phyloP scores from a whole-genome alignment of 2,329 filamentous ascomycete genomes.

The Hortaea sp. region DNA sequence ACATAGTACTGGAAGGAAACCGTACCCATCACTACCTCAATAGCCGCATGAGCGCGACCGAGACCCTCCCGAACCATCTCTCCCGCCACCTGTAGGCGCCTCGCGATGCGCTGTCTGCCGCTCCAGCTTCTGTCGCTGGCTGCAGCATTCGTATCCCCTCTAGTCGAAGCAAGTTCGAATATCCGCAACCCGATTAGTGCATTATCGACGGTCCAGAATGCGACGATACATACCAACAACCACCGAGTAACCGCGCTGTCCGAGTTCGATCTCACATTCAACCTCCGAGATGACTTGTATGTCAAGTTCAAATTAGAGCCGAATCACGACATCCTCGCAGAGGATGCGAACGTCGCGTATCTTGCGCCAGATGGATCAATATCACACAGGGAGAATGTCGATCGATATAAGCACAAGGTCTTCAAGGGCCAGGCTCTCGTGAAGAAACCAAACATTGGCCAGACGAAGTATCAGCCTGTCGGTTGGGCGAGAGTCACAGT shows the following conservation, averaged over 20 bases:
- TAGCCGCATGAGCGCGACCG: too few species aligned
- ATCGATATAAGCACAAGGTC: slow-evolving; percentile 66
- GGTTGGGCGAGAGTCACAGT: slow-evolving; percentile 83
- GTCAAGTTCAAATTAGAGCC: slow-evolving; percentile 76
- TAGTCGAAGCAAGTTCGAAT: slow-evolving; percentile 41
- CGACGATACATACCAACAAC: slow-evolving; percentile 66
- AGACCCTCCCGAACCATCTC: not conserved
- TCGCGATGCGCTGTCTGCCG: slow-evolving; percentile 4
- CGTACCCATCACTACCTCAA: too few species aligned
- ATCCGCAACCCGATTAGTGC: slow-evolving; percentile 67
- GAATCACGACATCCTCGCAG: slow-evolving; percentile 78
- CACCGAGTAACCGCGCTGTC: slow-evolving; percentile 72
- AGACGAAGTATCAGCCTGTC: slow-evolving; percentile 62
- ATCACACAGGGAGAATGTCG: slow-evolving; percentile 54
- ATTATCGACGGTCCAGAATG: slow-evolving; percentile 62
- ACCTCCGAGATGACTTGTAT: slow-evolving; percentile 54
- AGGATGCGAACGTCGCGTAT: slow-evolving; percentile 64
- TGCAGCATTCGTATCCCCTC: slow-evolving; percentile 2
- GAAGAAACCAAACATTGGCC: slow-evolving; percentile 40
- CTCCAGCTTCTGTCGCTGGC: slow-evolving; percentile 7
- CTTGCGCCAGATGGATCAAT: slow-evolving; percentile 63
- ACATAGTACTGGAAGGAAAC: too few species aligned
- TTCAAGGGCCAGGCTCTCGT: slow-evolving; percentile 74
- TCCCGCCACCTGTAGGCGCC: not conserved
- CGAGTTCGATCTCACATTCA: slow-evolving; percentile 75